Evolutionary conservation across 805 yeast genomes (phyloP), one percentile per base, ranked within the genome.

Genomic region (Myxozyma nipponensis): DNA sequence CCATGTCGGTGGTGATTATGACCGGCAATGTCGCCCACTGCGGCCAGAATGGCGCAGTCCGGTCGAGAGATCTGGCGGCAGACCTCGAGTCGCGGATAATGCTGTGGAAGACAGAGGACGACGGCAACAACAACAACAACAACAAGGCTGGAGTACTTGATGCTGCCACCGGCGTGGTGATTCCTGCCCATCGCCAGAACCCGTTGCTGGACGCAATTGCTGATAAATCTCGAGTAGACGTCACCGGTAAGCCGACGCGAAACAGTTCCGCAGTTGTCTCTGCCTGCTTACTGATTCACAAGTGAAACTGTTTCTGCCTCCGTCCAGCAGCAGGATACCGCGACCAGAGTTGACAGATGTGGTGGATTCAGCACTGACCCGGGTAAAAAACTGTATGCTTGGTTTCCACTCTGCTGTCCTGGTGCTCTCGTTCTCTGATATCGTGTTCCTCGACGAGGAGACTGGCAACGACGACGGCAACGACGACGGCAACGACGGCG

Each of bases 351-450:
- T n/a, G n/a, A 22, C 48, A 22, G 36, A 43, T 22, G 45, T 47
- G 7, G 42, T 52, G 6, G 43, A 36, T 6, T 13, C 42, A 9
- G 50, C 55, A 7, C 44, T 55, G 32, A 23, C 21, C 17, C 38
- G 42, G 24, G 34, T 55, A 17, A 40, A 43, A 17, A 25, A 30
- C 17, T 10, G 6, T n/a, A 6, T 35, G 9, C 6, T 7, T n/a
- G n/a, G 42, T 17, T 7, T 28, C 13, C 32, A 28, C 32, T 35
- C 38, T 6, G 21, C 15, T 35, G 15, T 10, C 21, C 50, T 56
- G 10, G 44, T 63, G n/a, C 44, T 65, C 24, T 61, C 65, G 17
- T 47, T 65, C 34, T 63, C 65, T n/a, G 67, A 63, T 9, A 44
- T 65, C 17, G 48, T 57, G 2, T 65, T 64, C 39, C 45, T 62